A percentile compares a stretch with the other conserved stretches of the same genome.
Conservation (phyloP, 108 stramenopile species). For the Bacterosira constricta region DNA sequence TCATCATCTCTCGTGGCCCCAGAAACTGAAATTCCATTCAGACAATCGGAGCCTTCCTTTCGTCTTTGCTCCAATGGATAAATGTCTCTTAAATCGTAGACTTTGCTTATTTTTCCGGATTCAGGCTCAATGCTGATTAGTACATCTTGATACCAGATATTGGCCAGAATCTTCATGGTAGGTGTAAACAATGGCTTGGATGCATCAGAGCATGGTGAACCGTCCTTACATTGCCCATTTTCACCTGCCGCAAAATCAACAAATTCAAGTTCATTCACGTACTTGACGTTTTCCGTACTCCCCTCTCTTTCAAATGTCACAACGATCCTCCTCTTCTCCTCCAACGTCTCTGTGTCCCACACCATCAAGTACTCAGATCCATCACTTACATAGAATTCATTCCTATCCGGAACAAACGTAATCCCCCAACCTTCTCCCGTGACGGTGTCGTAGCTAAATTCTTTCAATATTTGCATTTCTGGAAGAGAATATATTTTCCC, state of each 20-base stretch:
- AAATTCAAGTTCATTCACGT: conserved; percentile 82
- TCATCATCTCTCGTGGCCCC: conserved; percentile 22
- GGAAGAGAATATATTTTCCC: conserved; percentile 63
- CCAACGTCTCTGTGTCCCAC: conserved; percentile 66
- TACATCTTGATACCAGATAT: conserved; percentile 76
- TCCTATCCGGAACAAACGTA: conserved; percentile 55
- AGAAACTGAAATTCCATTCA: conserved; percentile 80
- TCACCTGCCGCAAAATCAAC: conserved; percentile 34
- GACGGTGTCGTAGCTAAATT: conserved; percentile 50
- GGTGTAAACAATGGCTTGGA: conserved; percentile 19
- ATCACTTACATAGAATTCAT: conserved; percentile 76
- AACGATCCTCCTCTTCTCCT: conserved; percentile 40
- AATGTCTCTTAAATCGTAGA: conserved; percentile 63
- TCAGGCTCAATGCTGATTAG: conserved; percentile 66
- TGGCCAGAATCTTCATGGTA: conserved; percentile 67
- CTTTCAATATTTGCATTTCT: conserved; percentile 30
- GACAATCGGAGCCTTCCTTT: conserved; percentile 53
- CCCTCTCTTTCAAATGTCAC: conserved; percentile 27
- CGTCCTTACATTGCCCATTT: background rate
- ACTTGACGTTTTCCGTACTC: conserved; percentile 16
- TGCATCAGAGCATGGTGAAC: conserved; percentile 1
- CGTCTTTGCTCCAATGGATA: conserved; percentile 33
- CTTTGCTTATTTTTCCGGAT: conserved; percentile 56
- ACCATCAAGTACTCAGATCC: conserved; percentile 60
- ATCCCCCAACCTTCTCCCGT: conserved; percentile 87